phyloP scores from a whole-genome alignment of 2,329 filamentous ascomycete species.

The Ascochyta lentis region DNA sequence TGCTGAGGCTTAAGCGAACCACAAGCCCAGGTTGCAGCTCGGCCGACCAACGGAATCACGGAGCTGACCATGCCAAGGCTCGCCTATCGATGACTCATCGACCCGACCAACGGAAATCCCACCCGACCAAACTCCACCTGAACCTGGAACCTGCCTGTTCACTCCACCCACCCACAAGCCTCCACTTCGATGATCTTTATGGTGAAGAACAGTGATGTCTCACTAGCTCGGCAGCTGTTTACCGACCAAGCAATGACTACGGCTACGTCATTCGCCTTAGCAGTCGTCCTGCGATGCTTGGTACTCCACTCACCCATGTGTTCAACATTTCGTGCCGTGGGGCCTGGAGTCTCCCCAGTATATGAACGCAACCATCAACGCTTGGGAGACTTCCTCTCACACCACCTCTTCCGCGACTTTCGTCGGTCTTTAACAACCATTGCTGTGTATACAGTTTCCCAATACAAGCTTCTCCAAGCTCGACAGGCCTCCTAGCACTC shows the following conservation, averaged over 20 bases:
- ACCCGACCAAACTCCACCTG: no score
- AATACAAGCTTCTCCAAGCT: slow-evolving; percentile 38
- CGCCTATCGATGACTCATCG: no score
- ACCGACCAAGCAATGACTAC: slow-evolving; percentile 10
- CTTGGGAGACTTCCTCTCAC: not conserved
- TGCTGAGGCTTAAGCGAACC: slow-evolving; percentile 13
- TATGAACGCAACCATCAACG: slow-evolving; percentile 2
- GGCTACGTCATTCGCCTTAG: slow-evolving; percentile 24
- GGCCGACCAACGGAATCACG: no score
- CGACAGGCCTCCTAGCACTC: slow-evolving; percentile 28
- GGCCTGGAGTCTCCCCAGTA: slow-evolving; percentile 1
- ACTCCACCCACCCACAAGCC: no score
- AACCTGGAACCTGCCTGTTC: no score
- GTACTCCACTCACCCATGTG: slow-evolving; percentile 9
- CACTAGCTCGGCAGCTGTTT: slow-evolving; percentile 6
- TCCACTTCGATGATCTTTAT: slow-evolving; percentile 21
- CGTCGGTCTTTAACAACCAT: not conserved
- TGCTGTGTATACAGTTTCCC: slow-evolving; percentile 13
- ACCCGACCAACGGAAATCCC: no score
- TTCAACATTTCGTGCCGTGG: slow-evolving; percentile 1
- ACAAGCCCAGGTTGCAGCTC: no score
- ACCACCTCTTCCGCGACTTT: slow-evolving; percentile 1
- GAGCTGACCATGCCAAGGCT: no score
- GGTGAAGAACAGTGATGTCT: slow-evolving; percentile 8
- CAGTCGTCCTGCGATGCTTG: slow-evolving; percentile 6